Conservation (phyloP, 441 rosid species). For the Metrosideros polymorpha region DNA sequence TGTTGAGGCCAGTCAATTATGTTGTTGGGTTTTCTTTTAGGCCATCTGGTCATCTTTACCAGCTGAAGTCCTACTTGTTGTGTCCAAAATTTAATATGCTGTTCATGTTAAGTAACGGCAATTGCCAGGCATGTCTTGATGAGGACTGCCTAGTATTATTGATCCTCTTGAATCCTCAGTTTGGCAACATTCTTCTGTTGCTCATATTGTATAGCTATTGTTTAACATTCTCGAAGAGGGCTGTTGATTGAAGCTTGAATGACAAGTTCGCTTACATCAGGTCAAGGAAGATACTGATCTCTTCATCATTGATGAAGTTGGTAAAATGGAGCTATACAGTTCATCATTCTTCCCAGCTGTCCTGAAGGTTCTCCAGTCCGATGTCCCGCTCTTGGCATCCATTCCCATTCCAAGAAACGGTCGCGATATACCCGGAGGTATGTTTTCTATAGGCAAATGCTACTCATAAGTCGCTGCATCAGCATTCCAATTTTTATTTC, state of each 20-base stretch:
- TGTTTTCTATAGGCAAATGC: neutral
- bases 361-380: conserved; percentile 43
- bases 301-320: conserved; percentile 64
- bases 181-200: neutral
- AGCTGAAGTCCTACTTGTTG: neutral
- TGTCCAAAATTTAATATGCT: neutral
- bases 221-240: neutral
- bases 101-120: neutral
- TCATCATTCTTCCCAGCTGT: conserved; percentile 62
- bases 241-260: neutral
- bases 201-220: neutral
- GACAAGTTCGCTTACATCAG: conserved; percentile 10
- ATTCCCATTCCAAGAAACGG: conserved; percentile 52
- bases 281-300: conserved; percentile 45
- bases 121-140: neutral
- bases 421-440: conserved; percentile 52
- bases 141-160: neutral
- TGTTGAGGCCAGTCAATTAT: neutral
- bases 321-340: conserved; percentile 71
- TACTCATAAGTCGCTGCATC: neutral
- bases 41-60: neutral
- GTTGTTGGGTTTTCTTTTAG: neutral
- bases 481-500: neutral
- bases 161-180: neutral
- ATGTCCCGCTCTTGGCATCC: conserved; percentile 48